Conservation (phyloP, 306 rosid species). For the Trifolium dubium region DNA sequence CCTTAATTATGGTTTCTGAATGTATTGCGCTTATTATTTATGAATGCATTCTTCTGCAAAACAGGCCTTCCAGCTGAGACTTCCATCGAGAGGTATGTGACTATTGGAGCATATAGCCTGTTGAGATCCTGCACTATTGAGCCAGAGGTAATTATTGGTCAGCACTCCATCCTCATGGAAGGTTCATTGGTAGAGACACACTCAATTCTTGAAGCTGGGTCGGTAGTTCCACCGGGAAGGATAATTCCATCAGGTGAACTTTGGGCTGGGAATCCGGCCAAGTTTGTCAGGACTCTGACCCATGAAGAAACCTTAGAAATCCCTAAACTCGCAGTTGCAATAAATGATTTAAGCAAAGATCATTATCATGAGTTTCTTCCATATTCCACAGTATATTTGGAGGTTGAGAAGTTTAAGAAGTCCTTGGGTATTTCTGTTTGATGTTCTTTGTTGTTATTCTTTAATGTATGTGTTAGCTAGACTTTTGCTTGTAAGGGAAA, state of each 20-base stretch:
- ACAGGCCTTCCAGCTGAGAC: conserved; percentile 98
- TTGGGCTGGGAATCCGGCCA: conserved; percentile 99
- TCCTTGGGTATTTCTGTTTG: conserved; percentile 82
- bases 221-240: conserved; percentile 96
- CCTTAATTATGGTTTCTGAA: conserved; percentile 22
- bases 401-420: conserved; percentile 97
- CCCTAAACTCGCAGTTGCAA: conserved; percentile 95
- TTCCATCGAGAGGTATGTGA: conserved; percentile 80
- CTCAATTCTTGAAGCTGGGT: conserved; percentile 97
- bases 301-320: conserved; percentile 96
- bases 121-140: conserved; percentile 95
- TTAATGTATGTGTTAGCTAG: conserved; percentile 56
- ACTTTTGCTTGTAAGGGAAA: conserved; percentile 70
- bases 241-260: conserved; percentile 94
- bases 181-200: conserved; percentile 96
- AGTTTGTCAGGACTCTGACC: conserved; percentile 78
- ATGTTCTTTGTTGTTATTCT: conserved; percentile 44
- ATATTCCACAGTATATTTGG: conserved; percentile 91
- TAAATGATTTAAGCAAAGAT: conserved; percentile 87
- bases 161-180: conserved; percentile 98
- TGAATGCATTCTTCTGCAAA: conserved; percentile 36
- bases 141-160: conserved; percentile 98
- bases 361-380: conserved; percentile 89
- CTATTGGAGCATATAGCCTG: conserved; percentile 89
- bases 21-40: conserved; percentile 28